phyloP scores from a whole-genome alignment of 768 basidiomycete genomes.

The Lactarius sanguifluus region DNA sequence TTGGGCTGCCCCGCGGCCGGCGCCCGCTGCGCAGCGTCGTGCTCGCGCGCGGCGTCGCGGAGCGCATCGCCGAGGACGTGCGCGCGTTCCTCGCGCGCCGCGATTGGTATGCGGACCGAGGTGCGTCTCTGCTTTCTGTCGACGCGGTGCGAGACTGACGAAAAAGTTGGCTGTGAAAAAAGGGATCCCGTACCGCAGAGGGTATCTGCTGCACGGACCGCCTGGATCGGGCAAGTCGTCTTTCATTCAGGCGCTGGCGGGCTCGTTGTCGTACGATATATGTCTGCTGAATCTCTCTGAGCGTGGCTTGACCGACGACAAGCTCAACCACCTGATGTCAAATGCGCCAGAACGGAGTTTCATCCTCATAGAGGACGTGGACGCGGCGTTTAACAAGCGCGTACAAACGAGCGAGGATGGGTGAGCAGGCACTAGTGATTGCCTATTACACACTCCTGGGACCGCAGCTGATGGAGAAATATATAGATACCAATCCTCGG shows the following conservation, averaged over 20 bases:
- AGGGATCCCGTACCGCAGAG: slow-evolving; percentile 97
- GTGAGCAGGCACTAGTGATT: slow-evolving; percentile 45
- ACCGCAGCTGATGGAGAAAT: slow-evolving; percentile 20
- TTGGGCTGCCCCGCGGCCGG: slow-evolving; percentile 87
- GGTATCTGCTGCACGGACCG: slow-evolving; percentile 93
- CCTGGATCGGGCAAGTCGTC: slow-evolving; percentile 99
- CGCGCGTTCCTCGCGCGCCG: slow-evolving; percentile 78
- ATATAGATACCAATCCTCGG: slow-evolving; percentile 83
- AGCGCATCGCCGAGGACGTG: slow-evolving; percentile 79
- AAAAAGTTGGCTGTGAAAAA: slow-evolving; percentile 12
- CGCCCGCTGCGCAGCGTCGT: slow-evolving; percentile 89
- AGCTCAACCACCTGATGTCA: slow-evolving; percentile 88
- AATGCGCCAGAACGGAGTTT: slow-evolving; percentile 92
- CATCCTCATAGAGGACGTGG: slow-evolving; percentile 95
- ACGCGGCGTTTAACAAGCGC: slow-evolving; percentile 94
- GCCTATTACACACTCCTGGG: neutral
- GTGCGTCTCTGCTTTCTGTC: slow-evolving; percentile 42
- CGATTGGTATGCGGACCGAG: slow-evolving; percentile 96
- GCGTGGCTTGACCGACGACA: slow-evolving; percentile 94
- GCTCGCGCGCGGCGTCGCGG: slow-evolving; percentile 76
- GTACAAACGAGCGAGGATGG: slow-evolving; percentile 91
- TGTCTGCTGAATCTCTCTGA: slow-evolving; percentile 95
- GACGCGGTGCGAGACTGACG: slow-evolving; percentile 2
- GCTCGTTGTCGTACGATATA: slow-evolving; percentile 90
- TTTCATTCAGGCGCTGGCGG: slow-evolving; percentile 96